phyloP scores from a whole-genome alignment of 2,329 filamentous ascomycete genomes.

The Thermoascus crustaceus region DNA sequence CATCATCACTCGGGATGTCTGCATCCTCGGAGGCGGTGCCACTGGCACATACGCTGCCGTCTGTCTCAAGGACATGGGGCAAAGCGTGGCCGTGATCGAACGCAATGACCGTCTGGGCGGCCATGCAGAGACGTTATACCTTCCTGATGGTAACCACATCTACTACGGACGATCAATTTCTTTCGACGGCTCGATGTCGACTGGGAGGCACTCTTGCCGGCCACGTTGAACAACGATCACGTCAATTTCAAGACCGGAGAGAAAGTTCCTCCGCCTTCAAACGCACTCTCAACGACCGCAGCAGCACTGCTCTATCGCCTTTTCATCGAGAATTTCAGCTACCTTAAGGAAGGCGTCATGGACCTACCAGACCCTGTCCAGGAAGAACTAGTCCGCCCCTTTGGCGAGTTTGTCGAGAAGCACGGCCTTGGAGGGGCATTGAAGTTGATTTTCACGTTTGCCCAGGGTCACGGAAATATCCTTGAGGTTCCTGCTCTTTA shows the following conservation, averaged over 20 bases:
- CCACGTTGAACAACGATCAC: constrained; percentile 12
- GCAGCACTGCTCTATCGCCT: constrained; percentile 2
- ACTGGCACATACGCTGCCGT: constrained; percentile 28
- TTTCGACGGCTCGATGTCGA: constrained; percentile 22
- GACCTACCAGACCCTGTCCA: constrained; percentile 39
- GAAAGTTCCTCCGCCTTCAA: constrained; percentile 10
- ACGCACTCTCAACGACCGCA: constrained; percentile 2
- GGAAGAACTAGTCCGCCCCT: constrained; percentile 40
- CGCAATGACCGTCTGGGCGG: constrained; percentile 27
- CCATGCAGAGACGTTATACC: constrained; percentile 24
- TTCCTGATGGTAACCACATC: constrained; percentile 18
- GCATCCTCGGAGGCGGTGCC: constrained; percentile 29
- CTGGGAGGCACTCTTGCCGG: constrained; percentile 8
- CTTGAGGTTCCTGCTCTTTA: constrained; percentile 7
- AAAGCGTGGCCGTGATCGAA: constrained; percentile 30
- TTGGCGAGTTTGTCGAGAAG: constrained; percentile 42
- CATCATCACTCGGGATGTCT: constrained; percentile 22
- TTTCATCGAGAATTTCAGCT: constrained; percentile 2
- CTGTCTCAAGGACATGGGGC: constrained; percentile 20
- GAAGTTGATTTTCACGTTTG: constrained; percentile 33
- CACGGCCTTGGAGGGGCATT: constrained; percentile 39
- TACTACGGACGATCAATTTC: constrained; percentile 26
- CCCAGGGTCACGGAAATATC: constrained; percentile 36
- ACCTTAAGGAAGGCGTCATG: constrained; percentile 15
- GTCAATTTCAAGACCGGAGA: constrained; percentile 22